Evolutionary conservation across 2,329 filamentous ascomycete species (phyloP), one percentile per base, ranked within the genome.

Genomic region (Aspergillus quadricinctus): DNA sequence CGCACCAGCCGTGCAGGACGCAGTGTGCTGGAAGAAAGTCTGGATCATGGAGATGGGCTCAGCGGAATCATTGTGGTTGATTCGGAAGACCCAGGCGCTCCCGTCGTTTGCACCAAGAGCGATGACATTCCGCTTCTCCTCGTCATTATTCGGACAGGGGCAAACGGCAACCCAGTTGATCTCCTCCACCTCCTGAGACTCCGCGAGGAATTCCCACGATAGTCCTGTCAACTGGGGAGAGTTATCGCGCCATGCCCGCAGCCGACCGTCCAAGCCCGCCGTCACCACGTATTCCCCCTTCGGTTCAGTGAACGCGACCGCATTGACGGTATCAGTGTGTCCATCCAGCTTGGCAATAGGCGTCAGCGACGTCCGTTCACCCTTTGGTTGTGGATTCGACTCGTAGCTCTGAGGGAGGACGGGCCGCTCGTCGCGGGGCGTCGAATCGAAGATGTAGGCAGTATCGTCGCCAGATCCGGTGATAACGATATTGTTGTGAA

Each of bases 21-120:
- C 88, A 3, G 89, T 93, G 78, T 97, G 94, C 27, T 95, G 81
- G 80, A 96, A 97, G 78, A 94, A 97, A 27, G 88, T 88, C 77
- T 96, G 90, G 4, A 95, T 82, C 69, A 97, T 94, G 66, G 88
- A 86, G 53, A 97, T 80, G 7, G 89, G 81, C 31, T 77, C 77
- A 14, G 79, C 75, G 37, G 78, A 75, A 35, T 90, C 86, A 53
- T 80, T 79, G 29, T 83, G 78, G 72, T 92, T 88, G 67, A 97
- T 82, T n/a, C 86, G 87, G 77, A 97, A 96, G 9, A 99, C 88
- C 94, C 94, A 99, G 45, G 97, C 92, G 52, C 88, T 92, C 54
- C 94, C 94, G 71, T 99, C 92, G 37, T 83, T 89, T 35, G 92
- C 92, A 56, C 94, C 94, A 7, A 99, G 78, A 0, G 94, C 94